These are phyloP conservation scores for Macrocystidia cucumis DNA, from an alignment of 1,284 basidiomycete genomes.

Conservation along the genomic window DNA sequence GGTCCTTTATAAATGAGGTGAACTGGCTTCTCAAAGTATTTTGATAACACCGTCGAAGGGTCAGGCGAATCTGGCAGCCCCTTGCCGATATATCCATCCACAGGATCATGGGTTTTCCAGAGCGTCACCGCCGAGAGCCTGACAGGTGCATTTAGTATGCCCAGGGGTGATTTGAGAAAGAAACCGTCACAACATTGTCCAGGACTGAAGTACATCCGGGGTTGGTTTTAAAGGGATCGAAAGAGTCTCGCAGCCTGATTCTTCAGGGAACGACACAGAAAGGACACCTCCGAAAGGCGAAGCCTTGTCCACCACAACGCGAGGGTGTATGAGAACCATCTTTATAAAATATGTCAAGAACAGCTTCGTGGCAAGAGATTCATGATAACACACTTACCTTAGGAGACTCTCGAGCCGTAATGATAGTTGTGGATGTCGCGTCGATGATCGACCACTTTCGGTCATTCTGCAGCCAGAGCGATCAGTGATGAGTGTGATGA, in stretches of 20 bases:
- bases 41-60: constrained; percentile 46
- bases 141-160: background rate
- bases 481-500: constrained; percentile 2
- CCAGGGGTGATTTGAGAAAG: too few species aligned
- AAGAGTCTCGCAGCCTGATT: constrained; percentile 47
- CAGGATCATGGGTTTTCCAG: constrained; percentile 30
- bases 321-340: constrained; percentile 62
- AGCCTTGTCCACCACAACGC: constrained; percentile 35
- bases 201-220: constrained; percentile 35
- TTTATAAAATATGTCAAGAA: constrained; percentile 20
- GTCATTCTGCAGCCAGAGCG: constrained; percentile 42
- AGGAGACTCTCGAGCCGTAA: constrained; percentile 58
- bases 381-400: constrained; percentile 36
- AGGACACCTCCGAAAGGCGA: constrained; percentile 41
- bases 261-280: constrained; percentile 48
- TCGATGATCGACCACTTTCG: constrained; percentile 64
- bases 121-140: constrained; percentile 50
- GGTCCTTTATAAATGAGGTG: constrained; percentile 63
- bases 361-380: too few species aligned
- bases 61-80: constrained; percentile 19
- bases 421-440: constrained; percentile 36
- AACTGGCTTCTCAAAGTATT: constrained; percentile 52
- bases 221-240: constrained; percentile 49
- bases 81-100: constrained; percentile 61
- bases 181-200: constrained; percentile 59